These are phyloP conservation scores for Penicillium robsamsonii DNA, from an alignment of 495 filamentous ascomycete species.

Conservation along the genomic window DNA sequence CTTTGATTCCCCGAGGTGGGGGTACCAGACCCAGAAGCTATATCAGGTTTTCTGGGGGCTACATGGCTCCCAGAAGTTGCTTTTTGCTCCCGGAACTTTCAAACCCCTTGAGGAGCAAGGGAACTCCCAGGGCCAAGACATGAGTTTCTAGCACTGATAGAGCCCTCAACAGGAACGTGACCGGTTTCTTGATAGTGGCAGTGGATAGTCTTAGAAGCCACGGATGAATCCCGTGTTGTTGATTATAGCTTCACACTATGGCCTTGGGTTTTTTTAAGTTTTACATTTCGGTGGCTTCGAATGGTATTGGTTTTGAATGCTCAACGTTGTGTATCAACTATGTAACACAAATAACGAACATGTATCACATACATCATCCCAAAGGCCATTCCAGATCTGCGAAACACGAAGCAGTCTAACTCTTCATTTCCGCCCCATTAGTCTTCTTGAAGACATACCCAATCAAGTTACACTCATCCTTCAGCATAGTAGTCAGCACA, in stretches of 20 bases:
- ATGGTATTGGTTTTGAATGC: too few species aligned
- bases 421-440: slow-evolving; percentile 27
- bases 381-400: background rate
- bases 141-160: background rate
- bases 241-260: too few species aligned
- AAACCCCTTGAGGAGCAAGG: slow-evolving; percentile 4
- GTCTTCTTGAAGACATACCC: slow-evolving; percentile 70
- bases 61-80: background rate
- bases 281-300: too few species aligned
- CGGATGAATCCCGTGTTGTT: too few species aligned
- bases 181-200: background rate
- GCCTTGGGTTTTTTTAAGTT: too few species aligned
- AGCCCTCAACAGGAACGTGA: background rate
- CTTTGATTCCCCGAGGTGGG: background rate
- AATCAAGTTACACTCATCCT: slow-evolving; percentile 58
- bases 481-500: slow-evolving; percentile 58
- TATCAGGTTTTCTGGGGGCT: background rate
- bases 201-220: background rate
- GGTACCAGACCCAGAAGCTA: background rate
- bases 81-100: slow-evolving; percentile 21
- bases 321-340: too few species aligned
- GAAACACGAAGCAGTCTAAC: background rate
- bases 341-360: too few species aligned
- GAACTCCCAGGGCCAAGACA: background rate
- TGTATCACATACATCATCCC: background rate